Conservation (phyloP, 176 grass and related monocot species). For the Carex pumila region DNA sequence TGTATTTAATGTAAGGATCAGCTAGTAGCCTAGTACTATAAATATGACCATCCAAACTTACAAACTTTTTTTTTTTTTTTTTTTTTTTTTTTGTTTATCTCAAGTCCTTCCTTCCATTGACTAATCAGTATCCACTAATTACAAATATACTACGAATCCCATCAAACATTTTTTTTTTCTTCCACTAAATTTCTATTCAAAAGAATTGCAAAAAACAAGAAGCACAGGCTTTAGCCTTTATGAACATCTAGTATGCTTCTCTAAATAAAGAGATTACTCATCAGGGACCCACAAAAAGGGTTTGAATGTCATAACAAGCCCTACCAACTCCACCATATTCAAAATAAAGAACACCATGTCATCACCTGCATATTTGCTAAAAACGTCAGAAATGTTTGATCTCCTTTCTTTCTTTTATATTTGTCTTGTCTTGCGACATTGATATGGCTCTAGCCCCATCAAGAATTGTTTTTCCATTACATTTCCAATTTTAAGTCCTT, state of each 20-base stretch:
- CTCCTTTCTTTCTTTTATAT: not conserved
- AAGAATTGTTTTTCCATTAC: not conserved
- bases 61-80: not conserved
- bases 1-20: not conserved
- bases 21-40: not conserved
- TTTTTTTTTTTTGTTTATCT: not conserved
- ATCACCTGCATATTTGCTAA: slow-evolving; percentile 43
- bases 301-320: slow-evolving; percentile 58
- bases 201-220: not conserved
- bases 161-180: not conserved
- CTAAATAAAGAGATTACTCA: not conserved
- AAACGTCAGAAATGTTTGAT: not conserved
- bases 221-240: not conserved
- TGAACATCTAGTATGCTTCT: not conserved
- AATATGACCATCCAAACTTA: not conserved
- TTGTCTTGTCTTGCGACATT: not conserved
- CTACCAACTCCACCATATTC: slow-evolving; percentile 38
- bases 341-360: slow-evolving; percentile 67
- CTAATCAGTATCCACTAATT: not conserved
- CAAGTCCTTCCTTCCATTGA: not conserved
- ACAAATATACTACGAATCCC: not conserved
- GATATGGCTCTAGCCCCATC: not conserved
- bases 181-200: not conserved
- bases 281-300: slow-evolving; percentile 44
- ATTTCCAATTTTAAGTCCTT: not conserved